A percentile compares a stretch with the other conserved stretches of the same genome.
Conservation (phyloP, 352 stramenopile species). For the Elongisporangium senticosum region DNA sequence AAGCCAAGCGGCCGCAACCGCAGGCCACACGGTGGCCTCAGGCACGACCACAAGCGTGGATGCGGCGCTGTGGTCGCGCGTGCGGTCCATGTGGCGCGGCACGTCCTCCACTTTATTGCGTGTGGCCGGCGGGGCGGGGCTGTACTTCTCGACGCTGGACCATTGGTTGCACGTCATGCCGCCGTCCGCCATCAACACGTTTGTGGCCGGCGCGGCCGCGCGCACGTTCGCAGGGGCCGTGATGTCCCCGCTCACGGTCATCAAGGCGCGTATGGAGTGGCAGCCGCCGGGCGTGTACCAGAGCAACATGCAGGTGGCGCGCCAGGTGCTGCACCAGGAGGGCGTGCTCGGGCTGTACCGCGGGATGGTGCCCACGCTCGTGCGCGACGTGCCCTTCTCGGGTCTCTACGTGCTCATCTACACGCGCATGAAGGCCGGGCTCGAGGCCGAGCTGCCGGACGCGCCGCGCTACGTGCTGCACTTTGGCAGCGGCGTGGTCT, state of each 20-base stretch:
- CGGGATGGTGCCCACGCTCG: conserved; percentile 77
- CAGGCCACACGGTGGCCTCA: conserved; percentile 11
- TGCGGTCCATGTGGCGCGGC: conserved; percentile 79
- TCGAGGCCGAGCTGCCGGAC: conserved; percentile 33
- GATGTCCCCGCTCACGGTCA: conserved; percentile 81
- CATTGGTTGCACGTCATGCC: conserved; percentile 52
- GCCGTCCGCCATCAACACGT: conserved; percentile 62
- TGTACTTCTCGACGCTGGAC: conserved; percentile 83
- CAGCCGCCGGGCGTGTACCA: conserved; percentile 50
- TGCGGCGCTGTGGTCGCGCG: conserved; percentile 17
- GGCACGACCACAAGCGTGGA: conserved; percentile 14
- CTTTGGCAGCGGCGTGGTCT: conserved; percentile 74
- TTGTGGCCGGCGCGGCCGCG: conserved; percentile 75
- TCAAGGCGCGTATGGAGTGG: conserved; percentile 87
- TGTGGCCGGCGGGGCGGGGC: conserved; percentile 68
- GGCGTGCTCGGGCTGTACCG: conserved; percentile 76
- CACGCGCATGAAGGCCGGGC: conserved; percentile 50
- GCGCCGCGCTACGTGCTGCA: conserved; percentile 60
- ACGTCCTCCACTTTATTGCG: conserved; percentile 77
- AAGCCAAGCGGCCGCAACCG: conserved; percentile 7
- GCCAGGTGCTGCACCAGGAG: conserved; percentile 58
- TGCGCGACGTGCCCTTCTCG: conserved; percentile 87
- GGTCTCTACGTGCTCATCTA: conserved; percentile 86
- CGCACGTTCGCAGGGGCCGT: conserved; percentile 77
- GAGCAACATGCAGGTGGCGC: conserved; percentile 61